Evolutionary conservation across 2,329 filamentous ascomycete genomes (phyloP).

Genomic region (Plectosphaerella sp.): DNA sequence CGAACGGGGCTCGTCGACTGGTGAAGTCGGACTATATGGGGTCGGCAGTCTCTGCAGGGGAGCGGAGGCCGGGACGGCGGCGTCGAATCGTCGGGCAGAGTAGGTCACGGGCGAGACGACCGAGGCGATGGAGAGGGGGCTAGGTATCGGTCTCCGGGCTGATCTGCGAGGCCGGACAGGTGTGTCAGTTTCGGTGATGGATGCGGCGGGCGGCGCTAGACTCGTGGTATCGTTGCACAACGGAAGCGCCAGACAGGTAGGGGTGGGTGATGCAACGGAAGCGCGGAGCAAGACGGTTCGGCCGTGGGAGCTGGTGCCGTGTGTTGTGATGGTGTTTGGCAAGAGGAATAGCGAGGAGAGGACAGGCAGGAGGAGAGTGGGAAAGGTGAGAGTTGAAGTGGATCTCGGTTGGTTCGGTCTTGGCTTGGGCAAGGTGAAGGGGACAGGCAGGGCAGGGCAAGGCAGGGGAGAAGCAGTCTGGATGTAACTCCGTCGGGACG

Average conservation of each 20-base stretch:
- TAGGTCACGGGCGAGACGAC: slow-evolving; percentile 39
- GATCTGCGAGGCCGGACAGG: slow-evolving; percentile 32
- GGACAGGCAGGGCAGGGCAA: background rate
- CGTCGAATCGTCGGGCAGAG: slow-evolving; percentile 18
- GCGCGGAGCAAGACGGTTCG: too few relatives aligned
- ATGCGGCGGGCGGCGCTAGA: slow-evolving; percentile 1
- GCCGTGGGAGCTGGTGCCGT: too few relatives aligned
- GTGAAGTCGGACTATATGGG: slow-evolving; percentile 25
- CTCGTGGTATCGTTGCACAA: slow-evolving; percentile 16
- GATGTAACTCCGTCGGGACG: background rate
- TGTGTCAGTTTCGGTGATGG: slow-evolving; percentile 14
- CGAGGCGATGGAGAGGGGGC: slow-evolving; percentile 42
- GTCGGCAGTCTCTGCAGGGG: slow-evolving; percentile 12
- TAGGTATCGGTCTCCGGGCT: slow-evolving; percentile 41
- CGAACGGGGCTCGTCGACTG: slow-evolving; percentile 17
- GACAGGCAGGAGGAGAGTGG: background rate
- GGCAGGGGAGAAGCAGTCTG: background rate
- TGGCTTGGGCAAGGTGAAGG: background rate
- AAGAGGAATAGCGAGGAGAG: background rate
- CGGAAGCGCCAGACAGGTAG: slow-evolving; percentile 14
- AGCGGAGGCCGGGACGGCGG: slow-evolving; percentile 22
- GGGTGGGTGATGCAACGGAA: background rate
- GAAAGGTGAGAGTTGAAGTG: background rate
- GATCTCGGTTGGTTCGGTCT: background rate
- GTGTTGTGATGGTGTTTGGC: background rate